Base-by-base conservation (phyloP, 2,329 filamentous ascomycete species). In the Claviceps pazoutovae region DNA sequence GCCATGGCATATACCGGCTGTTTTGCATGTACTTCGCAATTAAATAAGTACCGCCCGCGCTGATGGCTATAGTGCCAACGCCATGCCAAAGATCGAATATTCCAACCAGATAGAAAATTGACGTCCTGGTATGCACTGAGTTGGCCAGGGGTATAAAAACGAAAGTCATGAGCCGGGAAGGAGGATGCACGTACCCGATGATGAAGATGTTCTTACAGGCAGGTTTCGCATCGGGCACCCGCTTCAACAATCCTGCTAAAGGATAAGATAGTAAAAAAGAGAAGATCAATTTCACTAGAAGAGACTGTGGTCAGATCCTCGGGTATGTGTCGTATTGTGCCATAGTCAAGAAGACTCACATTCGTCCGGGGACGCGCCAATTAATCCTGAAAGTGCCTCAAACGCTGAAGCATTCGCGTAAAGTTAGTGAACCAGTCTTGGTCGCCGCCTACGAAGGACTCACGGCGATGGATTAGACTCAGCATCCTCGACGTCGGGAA, bases 1-100 rank as follows among this genome's bases (percentile, higher is more conserved):
- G 75, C 93, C 93, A 98, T 71, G 93, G 93, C 93, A 98, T 98
- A 64, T 91, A 87, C 0, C 88, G 88, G 19, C 88, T 90, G 38
- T 66, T 68, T 58, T 88, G 79, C 45, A 97, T 73, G 64, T 83
- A 90, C 58, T 84, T 81, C 50, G 91, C 86, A 59, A 98, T 93
- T 56, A 77, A 73, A 64, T 96, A 98, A 49, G 87, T 80, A 48
- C 82, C 90, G 17, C 76, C 79, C 1, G 91, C 82, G 63, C 87
- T 89, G 64, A 95, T 82, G 53, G 86, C 65, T 41, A 98, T 71
- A 2, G 90, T 95, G 41, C 79, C 77, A 14, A 94, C 69, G 52
- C 93, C 94, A 66, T 71, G 74, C 90, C 91, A 97, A 47, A 98
- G 77, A 63, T 95, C 86, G 68, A 95, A 98, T 3, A 98, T 78